Evolutionary conservation across 352 stramenopile species (phyloP).

Genomic region (Globisporangium cederbergense): DNA sequence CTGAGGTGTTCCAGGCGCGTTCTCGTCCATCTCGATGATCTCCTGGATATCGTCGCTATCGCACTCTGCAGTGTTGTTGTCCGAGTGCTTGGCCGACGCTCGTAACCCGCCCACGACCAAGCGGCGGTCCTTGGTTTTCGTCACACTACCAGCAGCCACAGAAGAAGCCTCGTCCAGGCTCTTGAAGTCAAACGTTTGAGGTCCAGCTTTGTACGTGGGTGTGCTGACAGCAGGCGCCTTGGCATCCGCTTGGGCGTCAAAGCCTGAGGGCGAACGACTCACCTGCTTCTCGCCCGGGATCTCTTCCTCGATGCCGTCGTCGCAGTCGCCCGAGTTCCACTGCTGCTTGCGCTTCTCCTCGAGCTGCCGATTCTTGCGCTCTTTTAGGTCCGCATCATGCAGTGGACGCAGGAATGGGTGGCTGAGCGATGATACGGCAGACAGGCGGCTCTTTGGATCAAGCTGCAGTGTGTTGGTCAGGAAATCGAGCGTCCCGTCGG

Average conservation of each 20-base stretch:
- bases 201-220: slow-evolving; percentile 20
- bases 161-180: slow-evolving; percentile 10
- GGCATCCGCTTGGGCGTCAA: slow-evolving; percentile 21
- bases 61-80: slow-evolving; percentile 44
- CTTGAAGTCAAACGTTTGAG: slow-evolving; percentile 29
- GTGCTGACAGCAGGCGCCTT: slow-evolving; percentile 16
- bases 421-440: slow-evolving; percentile 41
- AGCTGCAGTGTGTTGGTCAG: slow-evolving; percentile 54
- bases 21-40: slow-evolving; percentile 68
- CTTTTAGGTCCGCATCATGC: slow-evolving; percentile 45
- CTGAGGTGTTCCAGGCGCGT: background rate
- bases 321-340: slow-evolving; percentile 18
- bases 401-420: slow-evolving; percentile 59
- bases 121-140: slow-evolving; percentile 2
- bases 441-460: slow-evolving; percentile 53
- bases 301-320: slow-evolving; percentile 81
- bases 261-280: slow-evolving; percentile 1
- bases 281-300: slow-evolving; percentile 42
- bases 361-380: slow-evolving; percentile 31
- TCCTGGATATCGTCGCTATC: slow-evolving; percentile 81
- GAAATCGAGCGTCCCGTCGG: slow-evolving; percentile 68
- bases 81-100: slow-evolving; percentile 17
- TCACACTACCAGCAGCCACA: background rate
- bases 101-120: background rate
- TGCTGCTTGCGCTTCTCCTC: slow-evolving; percentile 34